Evolutionary conservation across 1,284 basidiomycete species (phyloP).

Genomic region (Melampsora abietis-canadensis): DNA sequence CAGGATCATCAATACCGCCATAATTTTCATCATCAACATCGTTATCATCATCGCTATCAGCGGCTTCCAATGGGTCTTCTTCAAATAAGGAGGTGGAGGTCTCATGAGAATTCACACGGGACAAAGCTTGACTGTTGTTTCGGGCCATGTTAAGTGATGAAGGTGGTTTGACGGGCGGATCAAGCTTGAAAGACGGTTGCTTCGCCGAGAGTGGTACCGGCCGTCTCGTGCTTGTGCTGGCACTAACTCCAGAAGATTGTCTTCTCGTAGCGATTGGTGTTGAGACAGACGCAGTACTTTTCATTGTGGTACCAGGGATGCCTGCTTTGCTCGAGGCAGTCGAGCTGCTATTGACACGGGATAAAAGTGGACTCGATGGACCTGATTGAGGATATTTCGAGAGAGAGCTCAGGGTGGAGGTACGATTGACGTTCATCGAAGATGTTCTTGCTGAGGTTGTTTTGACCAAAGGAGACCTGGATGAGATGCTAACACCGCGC

Average conservation of each 20-base stretch:
- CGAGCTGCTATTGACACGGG: not conserved
- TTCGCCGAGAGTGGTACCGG: not conserved
- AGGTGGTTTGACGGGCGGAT: conserved; percentile 7
- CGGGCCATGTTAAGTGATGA: not conserved
- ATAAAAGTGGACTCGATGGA: not conserved
- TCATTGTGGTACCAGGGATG: not conserved
- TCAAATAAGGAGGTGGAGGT: conserved; percentile 31
- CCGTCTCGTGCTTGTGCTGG: not conserved
- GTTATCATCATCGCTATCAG: conserved; percentile 4
- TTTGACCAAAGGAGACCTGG: not conserved
- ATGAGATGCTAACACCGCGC: not conserved
- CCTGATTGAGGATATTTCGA: not conserved
- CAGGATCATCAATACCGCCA: conserved; percentile 13
- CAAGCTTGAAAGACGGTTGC: not conserved
- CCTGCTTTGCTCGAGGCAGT: not conserved
- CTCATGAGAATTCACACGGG: not conserved
- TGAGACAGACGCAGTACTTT: not conserved
- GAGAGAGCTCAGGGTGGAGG: not conserved
- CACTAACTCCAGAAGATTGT: not conserved
- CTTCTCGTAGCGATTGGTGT: not conserved
- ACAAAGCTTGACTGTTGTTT: conserved; percentile 19
- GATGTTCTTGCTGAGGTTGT: not conserved
- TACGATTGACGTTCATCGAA: not conserved
- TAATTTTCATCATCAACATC: conserved; percentile 16
- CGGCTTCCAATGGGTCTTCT: conserved; percentile 26